A percentile compares a stretch with the other conserved stretches of the same genome.
Conservation (phyloP, 2,329 filamentous ascomycete genomes). For the Aspergillus eucalypticola region DNA sequence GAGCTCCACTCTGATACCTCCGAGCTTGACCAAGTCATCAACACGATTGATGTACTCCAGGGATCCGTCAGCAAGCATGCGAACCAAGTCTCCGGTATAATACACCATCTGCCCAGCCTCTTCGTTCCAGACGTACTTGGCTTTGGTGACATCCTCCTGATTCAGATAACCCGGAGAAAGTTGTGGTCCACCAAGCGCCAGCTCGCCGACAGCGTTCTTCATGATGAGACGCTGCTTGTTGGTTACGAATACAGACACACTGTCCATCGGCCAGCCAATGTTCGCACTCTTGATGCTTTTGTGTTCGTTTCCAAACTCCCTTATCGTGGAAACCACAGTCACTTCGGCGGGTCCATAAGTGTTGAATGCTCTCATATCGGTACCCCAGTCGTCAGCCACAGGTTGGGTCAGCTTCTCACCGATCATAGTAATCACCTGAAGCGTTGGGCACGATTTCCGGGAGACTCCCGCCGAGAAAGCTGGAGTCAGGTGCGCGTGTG, state of each 20-base stretch:
- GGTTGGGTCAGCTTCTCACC: slow-evolving; percentile 36
- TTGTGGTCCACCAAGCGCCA: slow-evolving; percentile 33
- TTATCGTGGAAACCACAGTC: slow-evolving; percentile 35
- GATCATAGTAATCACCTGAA: slow-evolving; percentile 38
- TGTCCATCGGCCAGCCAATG: slow-evolving; percentile 35
- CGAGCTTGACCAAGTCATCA: slow-evolving; percentile 31
- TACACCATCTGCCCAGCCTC: slow-evolving; percentile 29
- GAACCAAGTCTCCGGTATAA: slow-evolving; percentile 36
- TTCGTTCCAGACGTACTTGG: slow-evolving; percentile 35
- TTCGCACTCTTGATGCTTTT: slow-evolving; percentile 31
- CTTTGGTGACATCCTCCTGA: slow-evolving; percentile 29
- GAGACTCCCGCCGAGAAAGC: slow-evolving; percentile 34
- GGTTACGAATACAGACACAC: slow-evolving; percentile 33
- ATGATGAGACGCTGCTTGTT: slow-evolving; percentile 26
- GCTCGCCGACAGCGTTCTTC: slow-evolving; percentile 31
- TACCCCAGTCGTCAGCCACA: slow-evolving; percentile 42
- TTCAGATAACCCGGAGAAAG: slow-evolving; percentile 34
- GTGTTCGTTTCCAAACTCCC: slow-evolving; percentile 29
- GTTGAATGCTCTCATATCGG: slow-evolving; percentile 38
- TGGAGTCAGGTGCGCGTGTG: slow-evolving; percentile 35
- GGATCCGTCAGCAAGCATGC: slow-evolving; percentile 27
- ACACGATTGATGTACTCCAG: slow-evolving; percentile 30
- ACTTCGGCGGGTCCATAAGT: slow-evolving; percentile 45
- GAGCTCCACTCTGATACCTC: slow-evolving; percentile 31
- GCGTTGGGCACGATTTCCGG: slow-evolving; percentile 28